phyloP scores from a whole-genome alignment of 2,329 filamentous ascomycete species.

The Fusarium falciforme region DNA sequence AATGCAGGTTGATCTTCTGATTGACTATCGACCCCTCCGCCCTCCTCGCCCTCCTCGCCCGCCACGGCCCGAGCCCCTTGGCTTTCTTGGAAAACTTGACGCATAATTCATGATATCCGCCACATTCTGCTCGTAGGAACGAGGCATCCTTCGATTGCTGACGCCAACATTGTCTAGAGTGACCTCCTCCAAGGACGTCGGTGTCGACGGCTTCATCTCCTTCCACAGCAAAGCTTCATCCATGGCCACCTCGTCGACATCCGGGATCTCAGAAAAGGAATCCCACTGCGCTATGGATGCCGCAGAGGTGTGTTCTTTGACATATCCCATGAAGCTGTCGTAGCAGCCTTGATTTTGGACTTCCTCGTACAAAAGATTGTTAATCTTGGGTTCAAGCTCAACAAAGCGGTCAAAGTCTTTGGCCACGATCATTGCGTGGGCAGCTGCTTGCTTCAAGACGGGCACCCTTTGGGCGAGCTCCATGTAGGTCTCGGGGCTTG shows the following conservation, averaged over 20 bases:
- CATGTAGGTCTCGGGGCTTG: not conserved
- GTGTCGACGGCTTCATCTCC: not conserved
- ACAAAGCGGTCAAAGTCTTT: not conserved
- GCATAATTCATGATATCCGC: not conserved
- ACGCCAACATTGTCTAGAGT: not conserved
- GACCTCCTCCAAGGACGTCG: not conserved
- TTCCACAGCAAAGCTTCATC: not conserved
- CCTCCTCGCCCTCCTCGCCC: not conserved
- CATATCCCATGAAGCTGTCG: not conserved
- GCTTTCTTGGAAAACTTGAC: conserved; percentile 29
- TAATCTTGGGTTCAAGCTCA: not conserved
- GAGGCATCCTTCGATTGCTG: not conserved
- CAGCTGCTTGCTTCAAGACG: not conserved
- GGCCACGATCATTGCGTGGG: not conserved
- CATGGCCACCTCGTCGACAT: not conserved
- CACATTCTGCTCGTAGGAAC: not conserved
- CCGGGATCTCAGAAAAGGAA: not conserved
- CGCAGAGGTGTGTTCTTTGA: not conserved
- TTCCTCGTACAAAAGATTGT: not conserved
- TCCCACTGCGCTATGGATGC: not conserved
- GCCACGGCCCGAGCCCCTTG: not conserved
- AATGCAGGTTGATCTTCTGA: not conserved
- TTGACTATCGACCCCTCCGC: not conserved
- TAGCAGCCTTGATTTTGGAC: not conserved
- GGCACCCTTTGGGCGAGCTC: not conserved